Evolutionary conservation across 2,329 filamentous ascomycete species (phyloP).

Genomic region (Oidium heveae): DNA sequence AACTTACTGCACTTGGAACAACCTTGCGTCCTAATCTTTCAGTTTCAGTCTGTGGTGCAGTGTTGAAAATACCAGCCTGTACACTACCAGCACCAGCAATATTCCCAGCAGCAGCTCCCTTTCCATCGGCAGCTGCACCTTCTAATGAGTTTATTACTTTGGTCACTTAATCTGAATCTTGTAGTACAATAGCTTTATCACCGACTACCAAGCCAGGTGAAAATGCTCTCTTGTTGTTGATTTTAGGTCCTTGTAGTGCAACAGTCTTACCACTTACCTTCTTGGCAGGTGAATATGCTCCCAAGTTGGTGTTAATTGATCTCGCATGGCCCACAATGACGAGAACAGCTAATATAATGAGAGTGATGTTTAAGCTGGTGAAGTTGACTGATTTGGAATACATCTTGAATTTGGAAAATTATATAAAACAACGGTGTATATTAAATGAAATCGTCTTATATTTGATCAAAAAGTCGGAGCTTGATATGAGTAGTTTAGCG

Average conservation of each 20-base stretch:
- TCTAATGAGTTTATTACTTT: slow-evolving; percentile 4
- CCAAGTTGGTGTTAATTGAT: slow-evolving; percentile 8
- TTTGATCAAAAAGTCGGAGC: no score
- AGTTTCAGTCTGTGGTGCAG: neutral
- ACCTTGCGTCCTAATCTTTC: neutral
- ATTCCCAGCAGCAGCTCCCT: neutral
- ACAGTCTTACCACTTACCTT: slow-evolving; percentile 8
- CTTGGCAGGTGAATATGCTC: slow-evolving; percentile 6
- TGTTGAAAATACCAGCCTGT: neutral
- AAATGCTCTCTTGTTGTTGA: no score
- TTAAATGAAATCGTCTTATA: no score
- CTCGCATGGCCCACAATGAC: slow-evolving; percentile 3
- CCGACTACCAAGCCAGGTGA: no score
- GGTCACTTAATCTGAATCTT: slow-evolving; percentile 2
- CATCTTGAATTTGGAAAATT: no score
- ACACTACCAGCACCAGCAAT: neutral
- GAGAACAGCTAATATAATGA: neutral
- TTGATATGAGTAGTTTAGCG: no score
- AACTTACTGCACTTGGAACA: neutral
- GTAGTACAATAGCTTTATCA: no score
- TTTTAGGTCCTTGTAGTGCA: slow-evolving; percentile 5
- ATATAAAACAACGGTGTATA: no score
- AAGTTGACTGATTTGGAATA: neutral
- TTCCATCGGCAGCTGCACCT: slow-evolving; percentile 1
- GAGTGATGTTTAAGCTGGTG: neutral